Conservation (phyloP, 164 flowering plant genomes). For the Tetrastigma voinierianum region DNA sequence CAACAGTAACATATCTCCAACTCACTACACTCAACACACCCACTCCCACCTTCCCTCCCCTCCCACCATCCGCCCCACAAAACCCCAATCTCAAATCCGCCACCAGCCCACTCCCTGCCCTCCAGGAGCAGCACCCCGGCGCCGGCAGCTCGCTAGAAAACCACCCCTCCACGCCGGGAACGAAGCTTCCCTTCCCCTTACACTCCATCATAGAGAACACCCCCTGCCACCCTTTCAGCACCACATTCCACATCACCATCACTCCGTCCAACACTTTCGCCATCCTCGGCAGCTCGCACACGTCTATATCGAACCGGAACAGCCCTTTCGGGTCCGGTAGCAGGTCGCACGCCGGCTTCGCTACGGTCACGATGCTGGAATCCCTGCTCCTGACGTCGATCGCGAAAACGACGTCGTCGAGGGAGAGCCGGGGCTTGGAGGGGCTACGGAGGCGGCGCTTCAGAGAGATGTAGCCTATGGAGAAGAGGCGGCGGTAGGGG, state of each 20-base stretch:
- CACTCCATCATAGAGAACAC: constrained; percentile 53
- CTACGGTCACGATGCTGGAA: constrained; percentile 1
- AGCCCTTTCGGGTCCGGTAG: constrained; percentile 19
- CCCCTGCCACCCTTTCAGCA: constrained; percentile 45
- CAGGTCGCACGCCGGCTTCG: constrained; percentile 20
- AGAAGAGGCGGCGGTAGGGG: constrained; percentile 39
- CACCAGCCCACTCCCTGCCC: constrained; percentile 33
- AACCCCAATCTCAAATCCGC: constrained; percentile 53
- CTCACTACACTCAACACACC: constrained; percentile 44
- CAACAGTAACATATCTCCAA: constrained; percentile 54
- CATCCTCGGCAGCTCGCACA: background rate
- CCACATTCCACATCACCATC: constrained; percentile 53
- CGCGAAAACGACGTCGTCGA: constrained; percentile 34
- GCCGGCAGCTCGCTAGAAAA: constrained; percentile 61
- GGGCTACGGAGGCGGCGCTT: constrained; percentile 32
- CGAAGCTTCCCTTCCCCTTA: constrained; percentile 32
- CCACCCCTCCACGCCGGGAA: constrained; percentile 42
- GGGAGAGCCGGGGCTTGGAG: constrained; percentile 34
- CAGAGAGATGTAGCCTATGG: constrained; percentile 33
- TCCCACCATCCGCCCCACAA: constrained; percentile 5
- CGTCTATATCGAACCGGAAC: constrained; percentile 42
- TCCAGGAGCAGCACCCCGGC: constrained; percentile 40
- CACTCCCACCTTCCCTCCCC: constrained; percentile 34
- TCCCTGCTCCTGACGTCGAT: constrained; percentile 19
- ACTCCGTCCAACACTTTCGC: constrained; percentile 15